Evolutionary conservation across 495 filamentous ascomycete species (phyloP), one percentile per base, ranked within the genome.

Genomic region (Tuber aestivum): DNA sequence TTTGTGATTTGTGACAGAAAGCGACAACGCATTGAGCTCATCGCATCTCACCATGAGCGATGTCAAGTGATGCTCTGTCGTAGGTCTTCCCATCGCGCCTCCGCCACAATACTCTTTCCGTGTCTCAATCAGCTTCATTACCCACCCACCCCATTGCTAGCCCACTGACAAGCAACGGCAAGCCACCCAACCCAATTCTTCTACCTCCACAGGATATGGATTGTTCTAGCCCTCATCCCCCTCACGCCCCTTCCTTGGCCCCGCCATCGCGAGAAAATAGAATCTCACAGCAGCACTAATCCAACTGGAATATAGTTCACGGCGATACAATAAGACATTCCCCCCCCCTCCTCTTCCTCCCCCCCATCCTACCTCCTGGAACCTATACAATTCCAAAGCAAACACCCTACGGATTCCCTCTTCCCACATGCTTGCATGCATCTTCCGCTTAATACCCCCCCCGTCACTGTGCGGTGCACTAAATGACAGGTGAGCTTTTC

Each of bases 1-100:
- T 65, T 65, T 65, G 56, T 65, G 56, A 65, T 65, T 65, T 65
- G 56, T 65, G 56, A 65, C 56, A 65, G 56, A 35, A 65, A 35
- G 56, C 4, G 8, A 32, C 56, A 65, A 35, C 27, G 56, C 27
- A 65, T 20, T 65, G 56, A 65, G 16, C 56, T 14, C 27, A 65
- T 65, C 56, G 2, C 56, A 65, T 35, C 56, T 65, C 27, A 35
- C 27, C 27, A 35, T 65, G 56, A 65, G 56, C 35, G 27, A 65
- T 65, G 56, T 35, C 56, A 65, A 65, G 56, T 65, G 56, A 65
- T 35, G 27, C 56, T 32, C 14, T 56, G 16, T 18, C 27, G 12
- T 16, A 35, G 56, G 27, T 27, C 56, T 4, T 35, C 32, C 56
- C 56, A 2, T 65, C 56, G 3, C 3, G 27, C 27, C 56, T 65